Percentiles rank a stretch among this genome's conserved stretches.
Evolutionary conservation across 768 basidiomycete genomes (phyloP).

Genomic region (Tylopilus felleus): DNA sequence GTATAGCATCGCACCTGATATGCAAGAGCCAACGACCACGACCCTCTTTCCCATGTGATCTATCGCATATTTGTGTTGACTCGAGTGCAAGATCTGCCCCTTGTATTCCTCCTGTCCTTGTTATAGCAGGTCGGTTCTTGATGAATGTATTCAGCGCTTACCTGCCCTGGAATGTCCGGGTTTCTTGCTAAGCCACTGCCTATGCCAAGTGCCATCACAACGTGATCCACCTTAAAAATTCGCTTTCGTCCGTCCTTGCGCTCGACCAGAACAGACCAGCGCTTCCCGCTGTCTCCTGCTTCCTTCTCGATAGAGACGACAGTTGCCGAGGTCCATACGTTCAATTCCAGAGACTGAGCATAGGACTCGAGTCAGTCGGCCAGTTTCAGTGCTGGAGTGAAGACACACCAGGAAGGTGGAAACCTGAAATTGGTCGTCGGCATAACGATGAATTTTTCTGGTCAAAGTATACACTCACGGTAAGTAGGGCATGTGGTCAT

Average conservation of each 20-base stretch:
- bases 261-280: constrained; percentile 43
- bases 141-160: no score
- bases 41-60: no score
- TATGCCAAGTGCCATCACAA: no score
- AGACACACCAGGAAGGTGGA: constrained; percentile 58
- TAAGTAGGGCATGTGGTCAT: constrained; percentile 40
- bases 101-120: no score
- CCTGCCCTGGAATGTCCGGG: no score
- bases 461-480: constrained; percentile 37
- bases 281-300: constrained; percentile 30
- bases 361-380: constrained; percentile 70
- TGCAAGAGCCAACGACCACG: no score
- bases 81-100: no score
- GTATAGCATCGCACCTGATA: no score
- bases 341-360: constrained; percentile 56
- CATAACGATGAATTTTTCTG: neutral
- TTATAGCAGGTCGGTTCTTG: no score
- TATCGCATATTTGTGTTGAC: no score
- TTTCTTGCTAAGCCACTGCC: no score
- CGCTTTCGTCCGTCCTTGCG: constrained; percentile 9
- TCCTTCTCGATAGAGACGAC: constrained; percentile 29
- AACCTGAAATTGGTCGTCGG: constrained; percentile 35
- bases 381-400: constrained; percentile 49
- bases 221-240: no score
- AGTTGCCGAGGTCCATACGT: constrained; percentile 56